Percentiles rank a stretch among this genome's conserved stretches.
Evolutionary conservation across 345 rosid species (phyloP).

Genomic region (Aurinia saxatilis): DNA sequence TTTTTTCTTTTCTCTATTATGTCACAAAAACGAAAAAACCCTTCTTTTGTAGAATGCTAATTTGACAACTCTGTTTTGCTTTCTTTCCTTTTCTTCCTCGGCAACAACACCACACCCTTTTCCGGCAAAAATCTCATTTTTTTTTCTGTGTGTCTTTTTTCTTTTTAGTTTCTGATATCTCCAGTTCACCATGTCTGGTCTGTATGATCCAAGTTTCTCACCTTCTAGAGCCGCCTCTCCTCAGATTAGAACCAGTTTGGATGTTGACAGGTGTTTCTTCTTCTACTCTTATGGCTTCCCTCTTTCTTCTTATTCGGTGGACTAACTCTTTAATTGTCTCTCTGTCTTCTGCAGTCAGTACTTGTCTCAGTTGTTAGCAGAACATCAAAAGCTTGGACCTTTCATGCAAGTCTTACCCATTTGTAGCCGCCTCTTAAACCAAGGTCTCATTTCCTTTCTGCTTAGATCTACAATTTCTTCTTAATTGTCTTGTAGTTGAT

Average conservation of each 20-base stretch:
- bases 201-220: constrained; percentile 90
- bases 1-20: no score
- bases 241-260: constrained; percentile 83
- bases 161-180: no score
- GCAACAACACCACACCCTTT: no score
- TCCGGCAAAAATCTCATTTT: no score
- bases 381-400: constrained; percentile 97
- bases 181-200: constrained; percentile 62
- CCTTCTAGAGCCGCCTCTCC: constrained; percentile 98
- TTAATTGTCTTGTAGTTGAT: background rate
- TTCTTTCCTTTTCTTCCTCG: no score
- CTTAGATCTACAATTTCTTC: constrained; percentile 55
- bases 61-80: no score
- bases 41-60: no score
- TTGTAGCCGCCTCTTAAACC: constrained; percentile 88
- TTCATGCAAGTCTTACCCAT: constrained; percentile 89
- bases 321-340: background rate
- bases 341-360: constrained; percentile 42
- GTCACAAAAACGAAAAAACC: no score
- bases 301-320: background rate
- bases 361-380: constrained; percentile 81
- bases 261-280: constrained; percentile 64
- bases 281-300: constrained; percentile 1
- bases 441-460: constrained; percentile 48
- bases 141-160: no score